Evolutionary conservation across 2,329 filamentous ascomycete species (phyloP), one percentile per base, ranked within the genome.

Genomic region (Thermochaetoides dissita): DNA sequence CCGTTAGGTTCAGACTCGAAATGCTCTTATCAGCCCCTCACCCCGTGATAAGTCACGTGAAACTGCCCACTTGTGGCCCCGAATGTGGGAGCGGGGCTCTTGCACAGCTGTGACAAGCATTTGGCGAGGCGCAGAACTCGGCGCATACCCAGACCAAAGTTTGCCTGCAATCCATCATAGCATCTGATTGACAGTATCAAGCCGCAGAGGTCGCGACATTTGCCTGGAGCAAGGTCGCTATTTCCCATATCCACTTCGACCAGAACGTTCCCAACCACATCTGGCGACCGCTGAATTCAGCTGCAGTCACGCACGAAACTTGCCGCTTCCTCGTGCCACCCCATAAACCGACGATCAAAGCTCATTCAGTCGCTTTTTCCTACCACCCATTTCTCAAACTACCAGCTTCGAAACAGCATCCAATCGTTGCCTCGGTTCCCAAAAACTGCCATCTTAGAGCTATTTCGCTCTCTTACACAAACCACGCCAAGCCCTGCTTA

Each of bases 141-240:
- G 17, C 17, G 17, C 17, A 24, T 24, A 24, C 17, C 45, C 39
- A 41, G 41, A 39, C 35, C 30, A 41, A 40, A 46, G 34, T 48
- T 51, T 49, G 48, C 45, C 38, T 49, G 42, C 40, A 39, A 11
- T 38, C 41, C 42, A 10, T 42, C 17, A 24, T 3, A 24, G 17
- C 17, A 24, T 24, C 17, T 24, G 17, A 24, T 24, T 24, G 17
- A 24, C 17, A 24, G 17, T 24, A 24, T 5, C 17, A 24, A 24
- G 17, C 17, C 17, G 17, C 17, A 24, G 17, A 24, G 17, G 17
- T 24, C 17, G 17, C 17, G 17, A 24, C 17, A 24, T 49, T 46
- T 54, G 53, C 53, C 53, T 55, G 53, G 53, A 41, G 51, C 53
- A 55, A 47, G 44, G 48, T 52, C 51, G 43, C 40, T 40, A 47